phyloP scores from a whole-genome alignment of 2,329 filamentous ascomycete genomes.

The Colletotrichum plurivorum region DNA sequence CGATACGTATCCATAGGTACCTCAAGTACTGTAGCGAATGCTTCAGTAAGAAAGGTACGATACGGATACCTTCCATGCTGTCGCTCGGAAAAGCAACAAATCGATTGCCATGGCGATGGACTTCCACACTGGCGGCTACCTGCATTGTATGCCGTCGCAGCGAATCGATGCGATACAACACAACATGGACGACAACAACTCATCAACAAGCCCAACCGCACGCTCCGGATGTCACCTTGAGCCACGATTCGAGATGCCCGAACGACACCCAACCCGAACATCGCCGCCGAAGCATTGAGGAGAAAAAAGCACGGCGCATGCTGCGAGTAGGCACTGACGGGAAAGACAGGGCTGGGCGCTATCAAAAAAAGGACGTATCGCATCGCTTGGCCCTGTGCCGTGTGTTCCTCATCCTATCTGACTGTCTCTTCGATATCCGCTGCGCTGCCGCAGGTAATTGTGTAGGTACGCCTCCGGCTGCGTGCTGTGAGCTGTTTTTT shows the following conservation, averaged over 20 bases:
- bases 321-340: background rate
- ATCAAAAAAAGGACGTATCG: background rate
- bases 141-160: constrained; percentile 23
- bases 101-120: constrained; percentile 32
- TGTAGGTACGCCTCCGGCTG: background rate
- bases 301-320: background rate
- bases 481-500: constrained; percentile 25
- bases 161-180: constrained; percentile 37
- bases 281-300: constrained; percentile 13
- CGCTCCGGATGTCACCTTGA: background rate
- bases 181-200: constrained; percentile 36
- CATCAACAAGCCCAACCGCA: constrained; percentile 16
- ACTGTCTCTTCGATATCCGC: background rate
- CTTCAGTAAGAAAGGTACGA: no score
- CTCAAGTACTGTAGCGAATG: no score
- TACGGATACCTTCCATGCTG: no score
- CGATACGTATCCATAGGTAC: no score
- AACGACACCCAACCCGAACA: background rate
- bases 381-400: constrained; percentile 13
- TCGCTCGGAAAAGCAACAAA: background rate
- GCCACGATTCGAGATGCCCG: background rate
- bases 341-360: constrained; percentile 1
- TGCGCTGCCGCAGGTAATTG: background rate
- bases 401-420: constrained; percentile 13
- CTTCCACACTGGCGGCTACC: constrained; percentile 10